Conservation (phyloP, 2,329 filamentous ascomycete species). For the Fusarium poae region DNA sequence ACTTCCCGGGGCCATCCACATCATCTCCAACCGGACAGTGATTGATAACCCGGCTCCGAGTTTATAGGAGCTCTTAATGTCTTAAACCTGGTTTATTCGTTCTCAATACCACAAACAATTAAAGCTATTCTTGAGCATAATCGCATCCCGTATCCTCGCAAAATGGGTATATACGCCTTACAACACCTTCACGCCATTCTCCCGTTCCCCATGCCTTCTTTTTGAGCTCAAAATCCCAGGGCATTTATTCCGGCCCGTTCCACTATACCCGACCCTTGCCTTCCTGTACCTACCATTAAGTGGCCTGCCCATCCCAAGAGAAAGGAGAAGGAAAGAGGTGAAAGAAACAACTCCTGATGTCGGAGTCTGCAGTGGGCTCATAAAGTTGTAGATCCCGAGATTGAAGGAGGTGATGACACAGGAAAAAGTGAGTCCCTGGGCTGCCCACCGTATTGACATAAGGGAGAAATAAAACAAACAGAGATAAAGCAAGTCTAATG, state of each 20-base stretch:
- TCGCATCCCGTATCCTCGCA: conserved; percentile 31
- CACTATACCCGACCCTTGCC: conserved; percentile 16
- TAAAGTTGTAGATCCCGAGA: conserved; percentile 33
- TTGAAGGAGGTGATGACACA: conserved; percentile 23
- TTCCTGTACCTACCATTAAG: conserved; percentile 35
- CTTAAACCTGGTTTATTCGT: not conserved
- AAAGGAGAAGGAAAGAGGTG: conserved; percentile 11
- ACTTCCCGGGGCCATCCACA: not conserved
- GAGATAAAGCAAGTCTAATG: conserved; percentile 38
- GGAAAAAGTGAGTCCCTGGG: conserved; percentile 23
- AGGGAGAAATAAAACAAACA: conserved; percentile 29
- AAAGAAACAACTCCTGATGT: conserved; percentile 25
- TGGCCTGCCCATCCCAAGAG: conserved; percentile 37
- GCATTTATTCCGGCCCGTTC: conserved; percentile 21
- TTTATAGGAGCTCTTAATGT: not conserved
- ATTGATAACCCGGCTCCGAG: conserved; percentile 47
- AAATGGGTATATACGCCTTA: conserved; percentile 54
- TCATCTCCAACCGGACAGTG: not conserved
- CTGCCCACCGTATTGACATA: conserved; percentile 39
- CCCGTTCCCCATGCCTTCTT: conserved; percentile 17
- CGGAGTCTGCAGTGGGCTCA: conserved; percentile 14
- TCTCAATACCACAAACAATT: not conserved
- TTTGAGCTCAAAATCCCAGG: conserved; percentile 24
- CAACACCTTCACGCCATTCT: conserved; percentile 41
- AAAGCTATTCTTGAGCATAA: conserved; percentile 14